Conservation (phyloP, 768 basidiomycete species). For the Arthromyces matolae region DNA sequence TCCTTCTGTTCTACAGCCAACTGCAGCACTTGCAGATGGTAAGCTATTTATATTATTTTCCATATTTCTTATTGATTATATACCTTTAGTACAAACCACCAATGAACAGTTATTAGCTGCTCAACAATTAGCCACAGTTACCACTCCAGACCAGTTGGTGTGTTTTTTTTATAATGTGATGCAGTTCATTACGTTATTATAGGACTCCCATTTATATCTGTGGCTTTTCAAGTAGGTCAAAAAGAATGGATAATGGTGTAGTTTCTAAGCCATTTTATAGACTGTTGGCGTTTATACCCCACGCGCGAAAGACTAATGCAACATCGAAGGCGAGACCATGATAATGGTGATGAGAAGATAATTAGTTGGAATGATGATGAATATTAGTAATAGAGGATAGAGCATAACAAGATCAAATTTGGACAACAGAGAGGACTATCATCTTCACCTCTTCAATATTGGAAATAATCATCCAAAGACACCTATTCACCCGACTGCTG, state of each 20-base stretch:
- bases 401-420: constrained; percentile 9
- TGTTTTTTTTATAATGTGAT: too few relatives aligned
- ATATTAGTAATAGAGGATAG: not conserved
- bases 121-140: constrained; percentile 49
- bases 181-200: too few relatives aligned
- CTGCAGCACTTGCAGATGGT: constrained; percentile 52
- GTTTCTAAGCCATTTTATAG: constrained; percentile 32
- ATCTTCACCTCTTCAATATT: constrained; percentile 10
- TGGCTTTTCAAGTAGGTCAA: constrained; percentile 58
- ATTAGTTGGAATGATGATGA: constrained; percentile 68
- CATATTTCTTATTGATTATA: not conserved
- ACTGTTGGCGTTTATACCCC: constrained; percentile 71
- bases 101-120: constrained; percentile 48
- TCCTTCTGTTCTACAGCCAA: constrained; percentile 49
- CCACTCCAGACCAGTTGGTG: constrained; percentile 57
- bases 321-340: constrained; percentile 74
- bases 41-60: constrained; percentile 14
- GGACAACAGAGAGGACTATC: not conserved
- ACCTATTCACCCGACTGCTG: constrained; percentile 8
- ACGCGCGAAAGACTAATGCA: constrained; percentile 62
- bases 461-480: constrained; percentile 21
- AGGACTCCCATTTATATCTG: constrained; percentile 86
- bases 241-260: too few relatives aligned
- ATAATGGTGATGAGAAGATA: constrained; percentile 49
- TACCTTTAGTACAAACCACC: constrained; percentile 48